A percentile compares a stretch with the other conserved stretches of the same genome.
Evolutionary conservation across 345 rosid species (phyloP).

Genomic region (Eutrema yunnanense): DNA sequence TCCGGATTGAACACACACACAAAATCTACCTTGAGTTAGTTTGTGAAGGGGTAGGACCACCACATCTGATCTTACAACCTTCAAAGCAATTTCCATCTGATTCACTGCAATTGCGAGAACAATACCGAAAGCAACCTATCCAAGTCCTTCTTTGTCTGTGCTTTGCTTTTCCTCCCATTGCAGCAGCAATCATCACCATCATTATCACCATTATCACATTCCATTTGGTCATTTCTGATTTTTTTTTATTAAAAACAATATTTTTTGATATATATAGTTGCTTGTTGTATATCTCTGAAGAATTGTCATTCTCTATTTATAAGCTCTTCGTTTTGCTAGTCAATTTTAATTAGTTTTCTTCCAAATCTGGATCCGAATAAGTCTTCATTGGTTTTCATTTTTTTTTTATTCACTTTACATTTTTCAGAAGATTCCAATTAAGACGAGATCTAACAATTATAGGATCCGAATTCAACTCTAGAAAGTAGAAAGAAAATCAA

Average conservation of each 20-base stretch:
- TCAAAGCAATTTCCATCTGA: slow-evolving; percentile 11
- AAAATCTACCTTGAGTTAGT: neutral
- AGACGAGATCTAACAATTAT: neutral
- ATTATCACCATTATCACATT: slow-evolving; percentile 1
- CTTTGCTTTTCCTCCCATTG: neutral
- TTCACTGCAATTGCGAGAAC: slow-evolving; percentile 10
- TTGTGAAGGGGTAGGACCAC: slow-evolving; percentile 10
- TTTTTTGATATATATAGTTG: neutral
- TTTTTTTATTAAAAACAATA: neutral
- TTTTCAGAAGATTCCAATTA: neutral
- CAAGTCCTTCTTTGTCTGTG: neutral
- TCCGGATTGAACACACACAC: neutral
- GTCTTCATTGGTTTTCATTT: neutral
- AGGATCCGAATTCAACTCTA: neutral
- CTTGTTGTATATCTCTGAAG: neutral
- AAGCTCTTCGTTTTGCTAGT: neutral
- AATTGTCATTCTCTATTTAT: neutral
- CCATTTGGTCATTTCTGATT: neutral
- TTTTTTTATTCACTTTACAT: neutral
- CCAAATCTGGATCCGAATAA: neutral
- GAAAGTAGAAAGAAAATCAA: neutral
- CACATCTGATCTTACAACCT: slow-evolving; percentile 21
- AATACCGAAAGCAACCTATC: slow-evolving; percentile 7
- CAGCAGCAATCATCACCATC: neutral
- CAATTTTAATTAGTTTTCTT: neutral